A percentile compares a stretch with the other conserved stretches of the same genome.
Conservation (phyloP, 345 rosid genomes). For the Rhodamnia rubescens region DNA sequence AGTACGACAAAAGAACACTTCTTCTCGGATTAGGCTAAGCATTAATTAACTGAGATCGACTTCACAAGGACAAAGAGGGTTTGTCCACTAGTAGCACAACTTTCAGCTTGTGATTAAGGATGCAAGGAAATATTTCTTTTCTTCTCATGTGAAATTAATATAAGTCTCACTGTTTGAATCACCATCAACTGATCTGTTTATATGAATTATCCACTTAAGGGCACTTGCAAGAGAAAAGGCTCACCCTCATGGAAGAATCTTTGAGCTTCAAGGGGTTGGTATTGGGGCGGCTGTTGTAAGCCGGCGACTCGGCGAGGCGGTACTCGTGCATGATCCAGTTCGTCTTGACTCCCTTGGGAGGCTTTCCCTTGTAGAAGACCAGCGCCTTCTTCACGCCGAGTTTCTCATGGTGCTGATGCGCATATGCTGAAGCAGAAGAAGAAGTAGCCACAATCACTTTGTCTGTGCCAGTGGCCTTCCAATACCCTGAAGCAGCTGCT, state of each 20-base stretch:
- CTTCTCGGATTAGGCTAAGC: not conserved
- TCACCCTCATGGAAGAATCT: constrained; percentile 90
- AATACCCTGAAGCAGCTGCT: constrained; percentile 92
- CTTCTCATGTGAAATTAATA: not conserved
- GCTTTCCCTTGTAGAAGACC: constrained; percentile 90
- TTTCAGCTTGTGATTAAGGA: not conserved
- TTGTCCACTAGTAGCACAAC: not conserved
- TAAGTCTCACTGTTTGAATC: not conserved
- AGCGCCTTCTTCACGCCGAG: constrained; percentile 94
- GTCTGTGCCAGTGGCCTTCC: constrained; percentile 98
- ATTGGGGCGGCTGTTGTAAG: constrained; percentile 5
- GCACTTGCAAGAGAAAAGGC: not conserved
- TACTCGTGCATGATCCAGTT: constrained; percentile 99
- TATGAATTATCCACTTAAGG: not conserved
- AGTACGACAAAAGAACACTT: not conserved
- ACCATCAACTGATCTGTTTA: not conserved
- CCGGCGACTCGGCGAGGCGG: constrained; percentile 44
- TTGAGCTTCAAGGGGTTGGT: constrained; percentile 28
- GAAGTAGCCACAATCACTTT: constrained; percentile 46
- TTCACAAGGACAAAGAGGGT: not conserved
- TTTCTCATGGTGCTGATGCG: constrained; percentile 26
- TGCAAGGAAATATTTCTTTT: not conserved
- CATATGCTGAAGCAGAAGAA: constrained; percentile 2
- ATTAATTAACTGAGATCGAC: not conserved
- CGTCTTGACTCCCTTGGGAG: constrained; percentile 88